These are phyloP conservation scores for Trichoderma breve DNA, from an alignment of 2,329 filamentous ascomycete genomes.

Conservation along the genomic window DNA sequence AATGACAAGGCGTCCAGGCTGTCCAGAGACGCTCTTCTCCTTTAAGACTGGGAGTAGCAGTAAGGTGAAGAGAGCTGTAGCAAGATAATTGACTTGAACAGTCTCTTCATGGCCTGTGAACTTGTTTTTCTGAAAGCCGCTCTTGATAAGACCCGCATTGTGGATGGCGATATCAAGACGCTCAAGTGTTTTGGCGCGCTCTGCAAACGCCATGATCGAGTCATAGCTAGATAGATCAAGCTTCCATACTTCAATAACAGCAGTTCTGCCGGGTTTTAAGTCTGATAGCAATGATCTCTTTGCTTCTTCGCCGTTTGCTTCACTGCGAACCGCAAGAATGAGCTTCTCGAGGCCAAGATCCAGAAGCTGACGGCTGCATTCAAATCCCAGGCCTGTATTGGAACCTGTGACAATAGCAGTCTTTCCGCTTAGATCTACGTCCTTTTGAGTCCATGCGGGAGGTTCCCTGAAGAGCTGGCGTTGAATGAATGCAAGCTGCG, in stretches of 20 bases:
- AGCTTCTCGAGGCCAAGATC: conserved; percentile 2
- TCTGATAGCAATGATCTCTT: background rate
- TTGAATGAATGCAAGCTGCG: background rate
- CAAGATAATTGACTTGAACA: background rate
- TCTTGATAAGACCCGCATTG: conserved; percentile 1
- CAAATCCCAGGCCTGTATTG: conserved; percentile 6
- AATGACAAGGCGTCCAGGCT: background rate
- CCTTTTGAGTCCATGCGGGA: conserved; percentile 3
- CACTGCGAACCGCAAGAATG: conserved; percentile 1
- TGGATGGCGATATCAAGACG: background rate
- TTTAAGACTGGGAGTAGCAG: background rate
- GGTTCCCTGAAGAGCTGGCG: background rate
- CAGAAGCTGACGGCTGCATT: background rate
- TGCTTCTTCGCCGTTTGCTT: conserved; percentile 1
- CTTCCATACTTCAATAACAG: background rate
- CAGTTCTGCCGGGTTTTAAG: background rate
- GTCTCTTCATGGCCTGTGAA: background rate
- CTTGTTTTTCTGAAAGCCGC: background rate
- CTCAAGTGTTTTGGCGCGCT: background rate
- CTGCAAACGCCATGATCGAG: background rate
- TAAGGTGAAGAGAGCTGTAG: background rate
- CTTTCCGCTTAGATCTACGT: background rate
- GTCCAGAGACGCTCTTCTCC: background rate
- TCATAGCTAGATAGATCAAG: conserved; percentile 10
- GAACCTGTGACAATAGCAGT: conserved; percentile 6